These are phyloP conservation scores for Hymenoscyphus repandus DNA, from an alignment of 2,329 filamentous ascomycete species.

Conservation along the genomic window DNA sequence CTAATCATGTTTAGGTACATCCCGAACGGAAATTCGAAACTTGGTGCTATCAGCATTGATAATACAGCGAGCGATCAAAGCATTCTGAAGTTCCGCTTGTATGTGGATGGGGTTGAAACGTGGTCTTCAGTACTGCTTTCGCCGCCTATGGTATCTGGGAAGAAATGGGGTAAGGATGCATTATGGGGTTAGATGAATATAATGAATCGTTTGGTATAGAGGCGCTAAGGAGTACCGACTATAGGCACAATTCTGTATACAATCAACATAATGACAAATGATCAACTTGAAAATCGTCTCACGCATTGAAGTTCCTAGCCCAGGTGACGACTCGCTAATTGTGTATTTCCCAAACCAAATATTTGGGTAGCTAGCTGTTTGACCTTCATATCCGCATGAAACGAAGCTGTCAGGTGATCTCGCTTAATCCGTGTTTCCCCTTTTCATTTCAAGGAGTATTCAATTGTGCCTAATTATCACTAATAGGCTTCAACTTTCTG, in stretches of 20 bases:
- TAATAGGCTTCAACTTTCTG: no score
- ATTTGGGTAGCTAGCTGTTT: no score
- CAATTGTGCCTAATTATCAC: no score
- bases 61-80: conserved; percentile 62
- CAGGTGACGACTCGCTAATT: no score
- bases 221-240: neutral
- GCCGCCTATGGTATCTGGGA: conserved; percentile 33
- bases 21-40: conserved; percentile 82
- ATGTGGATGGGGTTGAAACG: conserved; percentile 70
- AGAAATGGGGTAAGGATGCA: conserved; percentile 25
- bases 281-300: no score
- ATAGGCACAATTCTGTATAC: neutral
- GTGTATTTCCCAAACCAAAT: no score
- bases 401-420: no score
- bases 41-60: conserved; percentile 76
- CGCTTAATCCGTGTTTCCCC: no score
- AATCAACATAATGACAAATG: no score
- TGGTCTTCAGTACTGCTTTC: conserved; percentile 63
- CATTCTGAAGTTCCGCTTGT: conserved; percentile 73
- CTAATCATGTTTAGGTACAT: conserved; percentile 53
- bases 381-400: no score
- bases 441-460: no score
- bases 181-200: conserved; percentile 24
- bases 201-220: neutral
- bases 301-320: no score